Conservation (phyloP, 2,329 filamentous ascomycete species). For the Xylariales sp. region DNA sequence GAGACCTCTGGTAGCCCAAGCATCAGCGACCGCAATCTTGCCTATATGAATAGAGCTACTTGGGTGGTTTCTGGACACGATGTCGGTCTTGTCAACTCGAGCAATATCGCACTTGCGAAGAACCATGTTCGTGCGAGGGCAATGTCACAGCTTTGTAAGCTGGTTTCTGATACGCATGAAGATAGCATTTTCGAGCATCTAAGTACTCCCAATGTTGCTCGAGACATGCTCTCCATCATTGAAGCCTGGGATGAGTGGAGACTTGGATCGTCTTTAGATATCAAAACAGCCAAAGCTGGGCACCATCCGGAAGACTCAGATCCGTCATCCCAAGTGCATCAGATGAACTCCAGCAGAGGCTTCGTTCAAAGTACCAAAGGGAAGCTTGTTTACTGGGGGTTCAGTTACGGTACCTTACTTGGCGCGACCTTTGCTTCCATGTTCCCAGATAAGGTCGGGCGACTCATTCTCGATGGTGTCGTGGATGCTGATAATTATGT, state of each 20-base stretch:
- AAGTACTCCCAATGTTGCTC: slow-evolving; percentile 30
- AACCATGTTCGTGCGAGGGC: slow-evolving; percentile 24
- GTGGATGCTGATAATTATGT: slow-evolving; percentile 38
- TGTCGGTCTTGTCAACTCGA: slow-evolving; percentile 31
- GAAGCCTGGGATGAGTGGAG: slow-evolving; percentile 34
- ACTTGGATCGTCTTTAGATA: slow-evolving; percentile 8
- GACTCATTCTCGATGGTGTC: slow-evolving; percentile 35
- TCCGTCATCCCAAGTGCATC: slow-evolving; percentile 1
- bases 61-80: slow-evolving; percentile 27
- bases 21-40: slow-evolving; percentile 22
- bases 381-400: slow-evolving; percentile 34
- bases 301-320: slow-evolving; percentile 8
- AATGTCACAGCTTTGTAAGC: slow-evolving; percentile 27
- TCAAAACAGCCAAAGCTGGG: slow-evolving; percentile 8
- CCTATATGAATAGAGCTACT: slow-evolving; percentile 27
- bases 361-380: slow-evolving; percentile 17
- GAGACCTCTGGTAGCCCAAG: slow-evolving; percentile 16
- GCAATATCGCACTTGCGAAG: slow-evolving; percentile 25
- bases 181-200: slow-evolving; percentile 29
- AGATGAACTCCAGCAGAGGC: slow-evolving; percentile 10
- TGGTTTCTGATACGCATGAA: slow-evolving; percentile 22
- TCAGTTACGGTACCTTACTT: slow-evolving; percentile 35
- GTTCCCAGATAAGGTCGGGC: slow-evolving; percentile 37
- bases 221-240: slow-evolving; percentile 37
- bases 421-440: slow-evolving; percentile 36